Base-by-base conservation (phyloP, 345 rosid species). In the Atalantia buxifolia region DNA sequence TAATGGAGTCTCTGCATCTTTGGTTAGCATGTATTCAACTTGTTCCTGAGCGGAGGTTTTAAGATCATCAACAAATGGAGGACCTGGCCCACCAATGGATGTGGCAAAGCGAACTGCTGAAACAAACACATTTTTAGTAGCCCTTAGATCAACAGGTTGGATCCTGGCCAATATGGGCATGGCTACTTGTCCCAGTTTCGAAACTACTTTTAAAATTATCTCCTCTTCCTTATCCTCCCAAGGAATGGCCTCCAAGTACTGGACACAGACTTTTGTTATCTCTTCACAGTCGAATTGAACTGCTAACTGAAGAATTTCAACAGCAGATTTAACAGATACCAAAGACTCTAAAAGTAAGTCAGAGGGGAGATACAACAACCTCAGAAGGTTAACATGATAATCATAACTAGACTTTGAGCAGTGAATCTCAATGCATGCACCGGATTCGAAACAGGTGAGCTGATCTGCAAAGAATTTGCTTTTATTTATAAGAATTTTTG, bases 21-120 rank as follows among this genome's bases (percentile, higher is more conserved):
- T 88, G 3, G 95, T 87, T 30, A 96, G 79, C 99, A 96, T 92
- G 86, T 88, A 90, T 14, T 96, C 98, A 14, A 94, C 93, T 77
- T 96, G 97, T 77, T 96, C 97, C 80, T 91, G 95, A 55, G 99
- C 97, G 67, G 98, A 89, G 48, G 83, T 82, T 83, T 88, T 96
- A 72, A 96, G 95, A 66, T 96, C 89, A 21, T 86, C 86, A 19
- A 82, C 90, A 69, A 92, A 88, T 63, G 89, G 92, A 31, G 91
- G 89, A 67, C 85, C 84, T 1, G 87, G 68, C 42, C 82, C 87
- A 13, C 87, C 92, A 62, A 82, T 83, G 42, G 91, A 88, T 60
- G 94, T 91, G 36, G 98, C 97, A 64, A 87, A 94, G 42, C 88
- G 89, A 70, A 95, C 83, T 57, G 99, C 98, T 5, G 98, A 91